Evolutionary conservation across 345 rosid species (phyloP), one percentile per base, ranked within the genome.

Genomic region (Salix caprea): DNA sequence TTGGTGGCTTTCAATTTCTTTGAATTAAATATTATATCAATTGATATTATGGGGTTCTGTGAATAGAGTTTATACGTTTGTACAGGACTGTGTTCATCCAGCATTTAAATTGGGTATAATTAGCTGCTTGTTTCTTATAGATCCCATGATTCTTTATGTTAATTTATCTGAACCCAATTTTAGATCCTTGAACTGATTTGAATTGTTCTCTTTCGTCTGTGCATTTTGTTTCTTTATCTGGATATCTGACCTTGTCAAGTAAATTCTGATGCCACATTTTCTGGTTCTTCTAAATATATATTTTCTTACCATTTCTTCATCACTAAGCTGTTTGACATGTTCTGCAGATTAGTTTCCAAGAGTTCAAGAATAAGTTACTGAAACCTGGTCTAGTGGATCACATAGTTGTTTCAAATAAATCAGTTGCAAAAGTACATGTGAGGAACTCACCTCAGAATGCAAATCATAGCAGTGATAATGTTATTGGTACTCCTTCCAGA

Each of bases 371-470:
- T 87, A 91, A 91, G 89, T 90, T 93, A 65, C 92, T 96, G n/a
- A 97, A 93, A 82, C 97, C 92, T 37, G 98, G 97, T 78, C 61
- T 93, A 79, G 99, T 96, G 72, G 98, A 96, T 88, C 97, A 80
- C 84, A 88, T 96, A 34, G 95, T 92, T 78, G 92, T 96, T 71
- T 87, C 94, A 42, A 91, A 93, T 78, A 93, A 96, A 84, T 89
- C 97, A 62, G 92, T 93, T 77, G 99, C 97, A 6, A 96, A 96
- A 84, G 94, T 96, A 54, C 92, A 82, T 79, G 94, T 91, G n/a
- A 90, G 88, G 76, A 86, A 77, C 78, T 76, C 88, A 4, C 77
- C 54, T 56, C 84, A 67, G 86, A 86, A 84, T 83, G 80, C 78
- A 80, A 81, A 56, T 72, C 78, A 75, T 69, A 78, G 72, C 21